phyloP scores from a whole-genome alignment of 2,329 filamentous ascomycete genomes.

The Colletotrichum abscissum region DNA sequence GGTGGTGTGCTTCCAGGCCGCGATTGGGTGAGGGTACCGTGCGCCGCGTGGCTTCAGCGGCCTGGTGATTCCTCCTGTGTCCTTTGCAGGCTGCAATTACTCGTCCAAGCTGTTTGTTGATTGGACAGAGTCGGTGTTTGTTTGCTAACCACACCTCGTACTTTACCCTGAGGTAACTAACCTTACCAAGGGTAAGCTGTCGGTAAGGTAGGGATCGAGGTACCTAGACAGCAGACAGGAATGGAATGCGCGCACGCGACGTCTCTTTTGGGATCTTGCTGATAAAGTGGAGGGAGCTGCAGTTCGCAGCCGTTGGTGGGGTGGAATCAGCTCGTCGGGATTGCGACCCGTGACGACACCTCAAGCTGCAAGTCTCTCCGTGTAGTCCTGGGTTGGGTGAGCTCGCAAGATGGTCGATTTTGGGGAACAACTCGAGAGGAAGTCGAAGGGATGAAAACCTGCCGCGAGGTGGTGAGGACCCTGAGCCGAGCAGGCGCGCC shows the following conservation, averaged over 20 bases:
- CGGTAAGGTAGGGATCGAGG: neutral
- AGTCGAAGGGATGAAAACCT: neutral
- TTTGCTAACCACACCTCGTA: neutral
- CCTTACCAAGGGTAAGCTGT: too few relatives aligned
- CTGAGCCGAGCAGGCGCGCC: neutral
- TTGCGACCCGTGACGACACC: neutral
- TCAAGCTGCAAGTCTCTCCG: neutral
- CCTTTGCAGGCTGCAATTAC: neutral
- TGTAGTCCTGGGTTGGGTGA: conserved; percentile 5
- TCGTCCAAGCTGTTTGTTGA: neutral
- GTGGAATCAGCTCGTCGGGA: neutral
- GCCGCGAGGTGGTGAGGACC: neutral
- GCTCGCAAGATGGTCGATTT: neutral
- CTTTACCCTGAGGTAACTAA: neutral
- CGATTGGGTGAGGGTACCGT: conserved; percentile 3
- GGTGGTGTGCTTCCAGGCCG: conserved; percentile 10
- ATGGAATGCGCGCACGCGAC: conserved; percentile 24
- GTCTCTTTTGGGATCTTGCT: neutral
- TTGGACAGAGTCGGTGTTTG: neutral
- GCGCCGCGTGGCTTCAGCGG: conserved; percentile 24
- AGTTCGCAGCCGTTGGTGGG: neutral
- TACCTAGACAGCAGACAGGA: neutral
- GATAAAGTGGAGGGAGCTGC: neutral
- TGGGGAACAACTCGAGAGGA: neutral
- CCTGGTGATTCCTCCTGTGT: neutral